Evolutionary conservation across 2,329 filamentous ascomycete species (phyloP).

Genomic region (Phaeosphaeria sp.): DNA sequence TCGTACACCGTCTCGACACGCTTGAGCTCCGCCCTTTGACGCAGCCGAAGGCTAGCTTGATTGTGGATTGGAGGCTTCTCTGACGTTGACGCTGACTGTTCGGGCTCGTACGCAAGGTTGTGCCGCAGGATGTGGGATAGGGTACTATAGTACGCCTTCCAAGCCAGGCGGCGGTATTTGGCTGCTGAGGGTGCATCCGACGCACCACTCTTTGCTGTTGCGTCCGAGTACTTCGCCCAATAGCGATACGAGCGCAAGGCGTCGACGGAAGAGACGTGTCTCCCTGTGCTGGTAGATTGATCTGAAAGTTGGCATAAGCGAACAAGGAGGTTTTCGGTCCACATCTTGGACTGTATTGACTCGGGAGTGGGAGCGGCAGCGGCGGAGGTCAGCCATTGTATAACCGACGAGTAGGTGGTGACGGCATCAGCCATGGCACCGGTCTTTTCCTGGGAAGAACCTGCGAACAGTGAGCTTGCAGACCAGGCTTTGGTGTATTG

Average conservation of each 20-base stretch:
- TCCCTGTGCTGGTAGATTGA: slow-evolving; percentile 55
- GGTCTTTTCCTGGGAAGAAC: slow-evolving; percentile 54
- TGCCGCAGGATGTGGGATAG: slow-evolving; percentile 77
- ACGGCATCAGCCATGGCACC: slow-evolving; percentile 64
- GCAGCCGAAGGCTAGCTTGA: slow-evolving; percentile 39
- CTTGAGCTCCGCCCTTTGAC: slow-evolving; percentile 77
- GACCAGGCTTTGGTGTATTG: neutral
- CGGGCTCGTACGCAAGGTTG: slow-evolving; percentile 64
- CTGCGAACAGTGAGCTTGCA: slow-evolving; percentile 36
- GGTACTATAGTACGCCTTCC: slow-evolving; percentile 83
- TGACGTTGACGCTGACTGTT: slow-evolving; percentile 42
- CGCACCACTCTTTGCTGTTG: slow-evolving; percentile 21
- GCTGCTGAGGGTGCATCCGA: slow-evolving; percentile 28
- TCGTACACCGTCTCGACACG: slow-evolving; percentile 82
- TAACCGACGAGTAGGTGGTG: slow-evolving; percentile 68
- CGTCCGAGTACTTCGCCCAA: slow-evolving; percentile 73
- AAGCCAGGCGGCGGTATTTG: slow-evolving; percentile 67
- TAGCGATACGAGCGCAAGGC: slow-evolving; percentile 60
- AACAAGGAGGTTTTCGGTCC: slow-evolving; percentile 79
- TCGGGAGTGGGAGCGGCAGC: slow-evolving; percentile 60
- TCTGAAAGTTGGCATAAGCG: slow-evolving; percentile 75
- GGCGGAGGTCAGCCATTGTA: slow-evolving; percentile 66
- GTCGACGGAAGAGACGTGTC: slow-evolving; percentile 34
- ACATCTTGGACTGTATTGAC: slow-evolving; percentile 69
- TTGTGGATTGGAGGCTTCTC: slow-evolving; percentile 30